Conservation (phyloP, 1,284 basidiomycete species). For the Wallemia mellicola region DNA sequence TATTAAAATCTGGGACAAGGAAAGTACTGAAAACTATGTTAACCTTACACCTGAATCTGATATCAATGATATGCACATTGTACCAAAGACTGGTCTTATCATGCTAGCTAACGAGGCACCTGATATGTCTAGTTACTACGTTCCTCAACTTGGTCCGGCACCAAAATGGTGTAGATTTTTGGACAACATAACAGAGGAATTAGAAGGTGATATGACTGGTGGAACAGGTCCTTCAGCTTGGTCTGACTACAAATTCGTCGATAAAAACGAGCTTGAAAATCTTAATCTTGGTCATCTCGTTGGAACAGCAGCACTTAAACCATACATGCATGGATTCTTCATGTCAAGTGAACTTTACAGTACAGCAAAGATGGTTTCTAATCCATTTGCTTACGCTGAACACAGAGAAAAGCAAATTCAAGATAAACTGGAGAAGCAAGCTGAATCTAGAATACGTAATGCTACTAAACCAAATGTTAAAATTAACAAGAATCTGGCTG, state of each 20-base stretch:
- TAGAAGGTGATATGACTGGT: conserved; percentile 42
- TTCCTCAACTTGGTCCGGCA: conserved; percentile 84
- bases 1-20: conserved; percentile 76
- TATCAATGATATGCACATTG: conserved; percentile 61
- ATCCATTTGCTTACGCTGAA: conserved; percentile 84
- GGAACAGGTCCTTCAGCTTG: conserved; percentile 26
- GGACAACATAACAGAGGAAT: conserved; percentile 90
- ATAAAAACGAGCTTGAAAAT: conserved; percentile 48
- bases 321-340: conserved; percentile 99
- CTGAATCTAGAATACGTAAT: conserved; percentile 66
- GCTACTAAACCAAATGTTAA: conserved; percentile 27
- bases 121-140: conserved; percentile 67
- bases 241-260: conserved; percentile 94
- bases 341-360: conserved; percentile 82
- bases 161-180: conserved; percentile 92
- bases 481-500: conserved; percentile 76
- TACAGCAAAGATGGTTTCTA: conserved; percentile 74
- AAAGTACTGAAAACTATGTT: conserved; percentile 65
- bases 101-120: conserved; percentile 78
- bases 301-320: conserved; percentile 78
- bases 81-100: conserved; percentile 54
- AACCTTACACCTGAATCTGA: conserved; percentile 72
- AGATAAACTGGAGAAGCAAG: conserved; percentile 71
- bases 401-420: conserved; percentile 62
- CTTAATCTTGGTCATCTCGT: conserved; percentile 79